A percentile compares a stretch with the other conserved stretches of the same genome.
Evolutionary conservation across 208 protist species (phyloP).

Genomic region (Acanthamoeba lenticulata): DNA sequence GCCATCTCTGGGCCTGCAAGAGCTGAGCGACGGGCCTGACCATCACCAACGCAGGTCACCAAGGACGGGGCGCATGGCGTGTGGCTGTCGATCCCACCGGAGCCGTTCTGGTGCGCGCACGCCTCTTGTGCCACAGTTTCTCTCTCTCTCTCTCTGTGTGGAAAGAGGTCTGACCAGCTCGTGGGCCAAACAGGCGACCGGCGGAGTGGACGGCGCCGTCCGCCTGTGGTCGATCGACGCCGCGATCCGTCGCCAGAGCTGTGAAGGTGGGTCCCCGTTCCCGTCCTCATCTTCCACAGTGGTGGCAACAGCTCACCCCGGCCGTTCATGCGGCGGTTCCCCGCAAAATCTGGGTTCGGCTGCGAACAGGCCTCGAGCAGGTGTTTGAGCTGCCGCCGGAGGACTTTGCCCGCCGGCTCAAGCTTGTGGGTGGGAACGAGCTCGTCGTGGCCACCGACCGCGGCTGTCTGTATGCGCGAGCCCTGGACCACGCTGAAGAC

Average conservation of each 20-base stretch:
- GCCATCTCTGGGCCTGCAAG: no score
- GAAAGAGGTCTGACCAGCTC: no score
- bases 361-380: background rate
- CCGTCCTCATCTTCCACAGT: no score
- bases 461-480: background rate
- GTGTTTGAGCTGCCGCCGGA: background rate
- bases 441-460: constrained; percentile 14
- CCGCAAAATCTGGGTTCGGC: no score
- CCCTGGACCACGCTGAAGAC: background rate
- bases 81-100: background rate
- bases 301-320: no score
- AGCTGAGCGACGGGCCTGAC: no score
- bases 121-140: background rate
- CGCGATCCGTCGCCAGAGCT: background rate
- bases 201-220: background rate
- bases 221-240: constrained; percentile 20
- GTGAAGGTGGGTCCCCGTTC: background rate
- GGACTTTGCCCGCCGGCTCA: background rate
- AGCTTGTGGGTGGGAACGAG: background rate
- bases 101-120: background rate
- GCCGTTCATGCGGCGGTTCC: no score
- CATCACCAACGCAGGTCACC: background rate
- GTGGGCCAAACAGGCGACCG: constrained; percentile 3
- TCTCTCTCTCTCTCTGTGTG: background rate
- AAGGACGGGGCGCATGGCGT: constrained; percentile 29